Evolutionary conservation across 2,329 filamentous ascomycete genomes (phyloP), one percentile per base, ranked within the genome.

Genomic region (Lachnellula occidentalis): DNA sequence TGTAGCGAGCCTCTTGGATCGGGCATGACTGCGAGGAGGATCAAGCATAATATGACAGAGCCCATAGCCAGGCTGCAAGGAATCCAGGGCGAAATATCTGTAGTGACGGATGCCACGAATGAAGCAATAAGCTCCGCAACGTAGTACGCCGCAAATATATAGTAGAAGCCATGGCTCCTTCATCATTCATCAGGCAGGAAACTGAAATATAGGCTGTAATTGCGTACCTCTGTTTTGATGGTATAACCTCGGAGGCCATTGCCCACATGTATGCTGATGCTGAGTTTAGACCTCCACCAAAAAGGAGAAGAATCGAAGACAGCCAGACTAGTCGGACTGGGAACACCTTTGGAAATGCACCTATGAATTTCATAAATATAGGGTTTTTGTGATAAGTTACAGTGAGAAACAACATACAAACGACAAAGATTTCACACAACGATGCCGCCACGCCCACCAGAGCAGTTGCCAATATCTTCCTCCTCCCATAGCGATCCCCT

Each of bases 71-170:
- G 49, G 19, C 50, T 46, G 39, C 64, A 66, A 1, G 66, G 60
- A 34, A 68, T 64, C 66, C 66, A 68, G 31, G 66, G 66, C 5
- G 65, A 64, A 4, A 67, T 65, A 24, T 67, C 65, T 11, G 55
- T 64, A 2, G 66, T 67, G 1, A 65, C 34, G 1, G 63, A 58
- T 3, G 66, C 66, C 14, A 64, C 24, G 27, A 60, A 65, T 5
- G 66, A 68, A 15, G 60, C 63, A 5, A 66, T 53, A 14, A 68
- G 58, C 42, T 68, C 66, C 1, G 66, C 66, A 24, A 65, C 51
- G 43, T 67, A 68, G 41, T 66, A 68, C 22, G 66, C 64, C 8
- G 66, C 67, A 43, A 67, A 68, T 39, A 68, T 66, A 39, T 66
- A 66, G 31, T 68, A 68, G 45, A 67, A 68, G 1, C 60, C 61